Conservation (phyloP, 768 basidiomycete species). For the Amanita fuliginea region DNA sequence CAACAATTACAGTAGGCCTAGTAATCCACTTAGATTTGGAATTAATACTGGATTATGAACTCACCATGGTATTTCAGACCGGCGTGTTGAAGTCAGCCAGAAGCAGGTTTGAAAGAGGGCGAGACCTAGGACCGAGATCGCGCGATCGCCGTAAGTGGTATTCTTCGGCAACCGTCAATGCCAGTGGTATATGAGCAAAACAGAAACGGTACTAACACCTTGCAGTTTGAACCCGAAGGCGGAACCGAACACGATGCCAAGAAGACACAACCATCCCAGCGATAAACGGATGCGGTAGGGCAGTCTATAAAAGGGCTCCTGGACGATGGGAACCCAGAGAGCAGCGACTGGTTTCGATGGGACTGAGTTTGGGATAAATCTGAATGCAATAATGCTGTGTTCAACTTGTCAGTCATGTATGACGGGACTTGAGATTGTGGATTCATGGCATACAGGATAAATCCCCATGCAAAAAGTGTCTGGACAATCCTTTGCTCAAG, state of each 20-base stretch:
- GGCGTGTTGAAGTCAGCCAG: slow-evolving; percentile 53
- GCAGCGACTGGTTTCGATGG: slow-evolving; percentile 63
- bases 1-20: slow-evolving; percentile 83
- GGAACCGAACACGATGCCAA: slow-evolving; percentile 75
- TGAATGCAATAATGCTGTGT: slow-evolving; percentile 67
- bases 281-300: slow-evolving; percentile 41
- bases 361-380: slow-evolving; percentile 67
- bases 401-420: slow-evolving; percentile 1
- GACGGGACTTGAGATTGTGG: neutral
- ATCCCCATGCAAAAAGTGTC: slow-evolving; percentile 75
- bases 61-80: slow-evolving; percentile 62
- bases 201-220: slow-evolving; percentile 25
- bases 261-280: slow-evolving; percentile 66
- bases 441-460: slow-evolving; percentile 44
- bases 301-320: slow-evolving; percentile 54
- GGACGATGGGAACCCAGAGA: slow-evolving; percentile 57
- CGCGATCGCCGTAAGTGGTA: slow-evolving; percentile 66
- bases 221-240: slow-evolving; percentile 71
- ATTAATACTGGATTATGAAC: slow-evolving; percentile 10
- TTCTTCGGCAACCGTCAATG: slow-evolving; percentile 14
- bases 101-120: slow-evolving; percentile 72
- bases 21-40: neutral
- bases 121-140: slow-evolving; percentile 74
- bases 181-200: slow-evolving; percentile 8
- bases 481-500: slow-evolving; percentile 53